A percentile compares a stretch with the other conserved stretches of the same genome.
These are phyloP conservation scores for Dovyalis caffra DNA, from an alignment of 345 rosid genomes.

Conservation along the genomic window DNA sequence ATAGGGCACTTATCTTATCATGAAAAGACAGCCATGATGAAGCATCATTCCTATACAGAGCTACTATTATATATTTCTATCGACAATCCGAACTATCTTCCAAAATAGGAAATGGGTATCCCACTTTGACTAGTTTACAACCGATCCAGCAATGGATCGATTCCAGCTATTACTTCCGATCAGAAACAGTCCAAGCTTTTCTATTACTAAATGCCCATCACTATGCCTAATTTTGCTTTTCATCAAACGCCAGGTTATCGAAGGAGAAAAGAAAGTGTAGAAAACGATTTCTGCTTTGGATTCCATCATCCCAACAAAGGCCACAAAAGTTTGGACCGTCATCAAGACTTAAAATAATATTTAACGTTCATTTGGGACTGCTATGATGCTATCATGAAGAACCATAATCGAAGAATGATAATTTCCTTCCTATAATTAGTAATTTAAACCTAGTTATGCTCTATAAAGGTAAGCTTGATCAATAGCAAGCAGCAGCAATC, in stretches of 20 bases:
- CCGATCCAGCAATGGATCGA: conserved; percentile 1
- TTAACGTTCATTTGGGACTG: background rate
- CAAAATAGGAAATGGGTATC: conserved; percentile 11
- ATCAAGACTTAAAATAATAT: background rate
- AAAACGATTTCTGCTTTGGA: conserved; percentile 35
- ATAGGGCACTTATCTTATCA: conserved; percentile 21
- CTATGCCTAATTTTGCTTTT: conserved; percentile 11
- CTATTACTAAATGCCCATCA: background rate
- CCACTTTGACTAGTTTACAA: conserved; percentile 22
- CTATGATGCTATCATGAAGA: background rate
- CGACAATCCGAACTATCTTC: background rate
- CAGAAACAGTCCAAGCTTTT: background rate
- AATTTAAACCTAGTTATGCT: background rate
- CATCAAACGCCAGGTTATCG: conserved; percentile 20
- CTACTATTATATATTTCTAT: background rate
- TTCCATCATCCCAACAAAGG: conserved; percentile 11
- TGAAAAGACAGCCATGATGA: background rate
- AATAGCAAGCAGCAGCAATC: background rate
- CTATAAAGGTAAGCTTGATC: conserved; percentile 11
- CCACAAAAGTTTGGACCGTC: background rate
- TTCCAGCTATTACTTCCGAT: conserved; percentile 4
- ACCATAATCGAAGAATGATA: background rate
- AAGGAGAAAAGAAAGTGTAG: conserved; percentile 4
- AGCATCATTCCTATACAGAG: background rate
- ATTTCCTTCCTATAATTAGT: conserved; percentile 18